These are phyloP conservation scores for Hypoxylon subgilvum DNA, from an alignment of 495 filamentous ascomycete species.

Conservation along the genomic window DNA sequence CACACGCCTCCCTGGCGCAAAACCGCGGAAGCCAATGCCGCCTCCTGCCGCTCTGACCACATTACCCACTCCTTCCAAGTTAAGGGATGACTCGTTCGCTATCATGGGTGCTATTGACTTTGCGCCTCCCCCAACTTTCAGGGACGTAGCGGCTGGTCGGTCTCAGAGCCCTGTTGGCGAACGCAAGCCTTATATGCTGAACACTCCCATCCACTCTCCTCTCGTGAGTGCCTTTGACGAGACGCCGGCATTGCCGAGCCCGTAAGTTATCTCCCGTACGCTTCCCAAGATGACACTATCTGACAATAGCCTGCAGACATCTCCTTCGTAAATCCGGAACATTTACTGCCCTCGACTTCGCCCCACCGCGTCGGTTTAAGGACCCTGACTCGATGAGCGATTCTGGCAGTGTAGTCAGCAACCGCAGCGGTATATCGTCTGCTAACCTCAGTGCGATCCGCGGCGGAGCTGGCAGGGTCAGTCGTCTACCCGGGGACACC, in stretches of 20 bases:
- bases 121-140: constrained; percentile 75
- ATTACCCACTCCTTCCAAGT: constrained; percentile 83
- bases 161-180: constrained; percentile 84
- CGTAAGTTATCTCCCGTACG: constrained; percentile 67
- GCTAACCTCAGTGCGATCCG: constrained; percentile 78
- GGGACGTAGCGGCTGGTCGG: constrained; percentile 71
- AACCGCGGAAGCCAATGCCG: constrained; percentile 66
- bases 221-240: constrained; percentile 86
- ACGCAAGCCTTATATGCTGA: constrained; percentile 72
- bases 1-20: constrained; percentile 42
- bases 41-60: constrained; percentile 75
- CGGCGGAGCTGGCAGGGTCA: constrained; percentile 87
- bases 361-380: constrained; percentile 86
- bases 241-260: constrained; percentile 81
- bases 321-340: constrained; percentile 85
- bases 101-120: constrained; percentile 76
- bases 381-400: constrained; percentile 76
- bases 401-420: constrained; percentile 87
- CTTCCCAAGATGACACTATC: constrained; percentile 2
- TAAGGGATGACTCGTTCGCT: constrained; percentile 82
- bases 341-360: constrained; percentile 91
- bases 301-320: constrained; percentile 61
- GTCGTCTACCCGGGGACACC: constrained; percentile 78
- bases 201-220: constrained; percentile 73
- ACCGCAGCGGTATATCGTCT: constrained; percentile 76